These are phyloP conservation scores for Stenogyne calaminthoides DNA, from an alignment of 305 asterid species.

Conservation along the genomic window DNA sequence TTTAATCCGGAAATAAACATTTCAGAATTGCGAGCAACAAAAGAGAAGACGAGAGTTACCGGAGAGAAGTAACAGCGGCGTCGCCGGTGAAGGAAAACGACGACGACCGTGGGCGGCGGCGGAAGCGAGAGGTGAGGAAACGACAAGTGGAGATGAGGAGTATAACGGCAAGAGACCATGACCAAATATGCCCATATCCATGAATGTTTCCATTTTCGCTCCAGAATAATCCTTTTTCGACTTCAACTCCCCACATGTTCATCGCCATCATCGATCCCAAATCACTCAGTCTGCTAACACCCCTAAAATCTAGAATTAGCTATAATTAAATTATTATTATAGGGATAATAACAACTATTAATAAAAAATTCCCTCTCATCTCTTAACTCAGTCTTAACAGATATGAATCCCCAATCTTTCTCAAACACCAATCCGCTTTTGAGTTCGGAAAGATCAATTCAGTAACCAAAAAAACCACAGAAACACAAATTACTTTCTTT, in stretches of 20 bases:
- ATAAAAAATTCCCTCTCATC: no score
- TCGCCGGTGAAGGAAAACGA: neutral
- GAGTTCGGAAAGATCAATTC: no score
- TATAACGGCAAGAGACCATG: conserved; percentile 50
- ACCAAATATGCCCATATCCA: conserved; percentile 32
- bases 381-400: no score
- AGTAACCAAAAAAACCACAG: no score
- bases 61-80: conserved; percentile 15
- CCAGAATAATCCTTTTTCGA: conserved; percentile 27
- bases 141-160: conserved; percentile 40
- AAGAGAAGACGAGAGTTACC: conserved; percentile 17
- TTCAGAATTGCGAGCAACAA: neutral
- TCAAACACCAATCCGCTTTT: no score
- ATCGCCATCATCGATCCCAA: conserved; percentile 20
- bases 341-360: no score
- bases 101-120: conserved; percentile 4
- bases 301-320: neutral
- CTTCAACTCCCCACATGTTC: conserved; percentile 33
- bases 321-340: no score
- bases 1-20: neutral
- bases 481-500: no score
- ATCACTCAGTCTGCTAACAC: neutral
- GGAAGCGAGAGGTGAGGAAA: conserved; percentile 36
- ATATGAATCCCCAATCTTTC: no score
- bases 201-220: conserved; percentile 32